These are phyloP conservation scores for Rhytidhysteron rufulum DNA, from an alignment of 2,329 filamentous ascomycete genomes.

Conservation along the genomic window DNA sequence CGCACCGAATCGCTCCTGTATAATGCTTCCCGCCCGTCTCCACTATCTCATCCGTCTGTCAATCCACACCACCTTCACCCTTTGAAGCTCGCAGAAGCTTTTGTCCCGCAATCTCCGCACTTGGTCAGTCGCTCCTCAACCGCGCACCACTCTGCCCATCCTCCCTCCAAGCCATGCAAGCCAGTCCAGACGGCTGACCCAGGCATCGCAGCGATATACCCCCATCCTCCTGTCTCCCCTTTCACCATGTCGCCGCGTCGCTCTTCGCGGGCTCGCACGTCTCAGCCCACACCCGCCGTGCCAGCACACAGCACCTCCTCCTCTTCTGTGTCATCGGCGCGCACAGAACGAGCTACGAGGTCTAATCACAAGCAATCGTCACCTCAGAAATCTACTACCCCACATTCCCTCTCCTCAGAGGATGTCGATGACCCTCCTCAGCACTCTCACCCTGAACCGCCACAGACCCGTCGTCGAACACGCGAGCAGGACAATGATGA, in stretches of 20 bases:
- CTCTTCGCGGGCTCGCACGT: constrained; percentile 83
- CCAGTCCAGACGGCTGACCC: background rate
- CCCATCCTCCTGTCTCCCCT: constrained; percentile 5
- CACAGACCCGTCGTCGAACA: constrained; percentile 72
- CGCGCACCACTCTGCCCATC: constrained; percentile 7
- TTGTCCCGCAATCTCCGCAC: constrained; percentile 35
- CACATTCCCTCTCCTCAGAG: constrained; percentile 68
- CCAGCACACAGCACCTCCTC: constrained; percentile 73
- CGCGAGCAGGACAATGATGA: constrained; percentile 68
- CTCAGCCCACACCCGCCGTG: constrained; percentile 62
- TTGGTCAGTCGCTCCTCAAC: constrained; percentile 23
- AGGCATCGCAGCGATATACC: constrained; percentile 1
- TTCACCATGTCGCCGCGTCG: constrained; percentile 67
- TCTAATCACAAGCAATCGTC: constrained; percentile 70
- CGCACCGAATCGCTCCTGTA: constrained; percentile 14
- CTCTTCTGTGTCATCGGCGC: constrained; percentile 66
- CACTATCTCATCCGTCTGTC: constrained; percentile 16
- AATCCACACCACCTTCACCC: constrained; percentile 24
- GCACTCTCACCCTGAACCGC: constrained; percentile 56
- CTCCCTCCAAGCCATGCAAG: background rate
- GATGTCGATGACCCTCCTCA: constrained; percentile 56
- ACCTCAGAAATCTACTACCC: constrained; percentile 70
- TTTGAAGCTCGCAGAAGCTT: constrained; percentile 35
- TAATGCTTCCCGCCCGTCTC: constrained; percentile 23
- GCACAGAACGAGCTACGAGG: constrained; percentile 70